Conservation (phyloP, 2,329 filamentous ascomycete species). For the Tolypocladium tundrense region DNA sequence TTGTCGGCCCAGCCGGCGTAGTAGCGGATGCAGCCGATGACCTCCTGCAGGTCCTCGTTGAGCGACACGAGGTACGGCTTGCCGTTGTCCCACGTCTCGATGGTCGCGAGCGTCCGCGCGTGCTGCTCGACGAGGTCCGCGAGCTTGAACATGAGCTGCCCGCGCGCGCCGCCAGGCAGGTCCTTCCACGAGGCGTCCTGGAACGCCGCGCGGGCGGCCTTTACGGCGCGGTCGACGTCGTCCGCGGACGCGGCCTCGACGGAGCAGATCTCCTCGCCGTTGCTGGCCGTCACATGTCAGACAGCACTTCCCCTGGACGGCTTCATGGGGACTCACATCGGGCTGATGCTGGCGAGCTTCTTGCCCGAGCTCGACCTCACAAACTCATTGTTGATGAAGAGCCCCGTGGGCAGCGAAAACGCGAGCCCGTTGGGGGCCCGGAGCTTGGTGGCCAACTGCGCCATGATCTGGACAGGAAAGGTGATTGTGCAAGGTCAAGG, state of each 20-base stretch:
- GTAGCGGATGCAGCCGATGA: constrained; percentile 48
- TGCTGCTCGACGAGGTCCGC: constrained; percentile 61
- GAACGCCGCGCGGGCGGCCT: constrained; percentile 54
- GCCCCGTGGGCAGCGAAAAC: constrained; percentile 55
- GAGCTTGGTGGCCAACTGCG: constrained; percentile 14
- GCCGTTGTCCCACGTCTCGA: constrained; percentile 78
- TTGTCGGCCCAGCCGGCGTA: constrained; percentile 75
- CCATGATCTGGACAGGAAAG: constrained; percentile 4
- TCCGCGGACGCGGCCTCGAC: constrained; percentile 18
- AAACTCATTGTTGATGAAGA: constrained; percentile 73
- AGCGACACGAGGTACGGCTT: constrained; percentile 53
- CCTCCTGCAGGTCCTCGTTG: constrained; percentile 51
- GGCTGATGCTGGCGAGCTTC: constrained; percentile 52
- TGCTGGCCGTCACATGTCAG: constrained; percentile 17
- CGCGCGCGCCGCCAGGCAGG: constrained; percentile 55
- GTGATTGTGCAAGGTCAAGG: not conserved
- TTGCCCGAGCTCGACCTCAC: constrained; percentile 45
- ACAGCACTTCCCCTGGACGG: not conserved
- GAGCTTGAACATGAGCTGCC: constrained; percentile 59
- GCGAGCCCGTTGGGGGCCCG: constrained; percentile 49
- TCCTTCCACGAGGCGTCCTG: constrained; percentile 59
- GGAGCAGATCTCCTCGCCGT: constrained; percentile 19
- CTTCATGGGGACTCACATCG: constrained; percentile 16
- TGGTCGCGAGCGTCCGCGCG: constrained; percentile 33
- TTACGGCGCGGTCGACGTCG: constrained; percentile 23